phyloP scores from a whole-genome alignment of 441 rosid species.

The Biscutella laevigata region DNA sequence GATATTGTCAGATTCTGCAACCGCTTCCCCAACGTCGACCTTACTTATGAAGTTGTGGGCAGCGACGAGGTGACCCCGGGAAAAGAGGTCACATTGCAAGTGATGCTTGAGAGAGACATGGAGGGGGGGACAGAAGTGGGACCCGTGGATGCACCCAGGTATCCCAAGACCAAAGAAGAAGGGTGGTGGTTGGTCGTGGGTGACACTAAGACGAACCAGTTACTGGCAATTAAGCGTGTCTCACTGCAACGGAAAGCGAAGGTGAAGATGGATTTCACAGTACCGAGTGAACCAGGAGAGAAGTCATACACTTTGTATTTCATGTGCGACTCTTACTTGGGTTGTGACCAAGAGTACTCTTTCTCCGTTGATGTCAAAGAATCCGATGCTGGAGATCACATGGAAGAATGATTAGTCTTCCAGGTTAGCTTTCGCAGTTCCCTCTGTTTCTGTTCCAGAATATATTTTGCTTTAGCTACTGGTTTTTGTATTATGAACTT shows the following conservation, averaged over 20 bases:
- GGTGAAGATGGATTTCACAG: constrained; percentile 70
- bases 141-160: constrained; percentile 62
- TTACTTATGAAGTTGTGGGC: constrained; percentile 60
- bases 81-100: constrained; percentile 60
- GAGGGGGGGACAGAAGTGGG: constrained; percentile 85
- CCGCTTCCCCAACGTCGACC: constrained; percentile 75
- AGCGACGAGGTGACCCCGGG: constrained; percentile 49
- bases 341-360: constrained; percentile 78
- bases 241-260: constrained; percentile 70
- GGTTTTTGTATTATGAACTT: neutral
- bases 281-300: constrained; percentile 62
- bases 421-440: constrained; percentile 1
- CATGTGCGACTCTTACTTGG: constrained; percentile 86
- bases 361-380: constrained; percentile 60
- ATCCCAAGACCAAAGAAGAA: constrained; percentile 82
- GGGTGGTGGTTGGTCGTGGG: constrained; percentile 99
- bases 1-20: constrained; percentile 86
- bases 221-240: constrained; percentile 82
- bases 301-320: constrained; percentile 57
- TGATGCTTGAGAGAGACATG: constrained; percentile 64
- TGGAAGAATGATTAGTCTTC: constrained; percentile 20
- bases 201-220: constrained; percentile 68
- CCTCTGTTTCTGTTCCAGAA: neutral
- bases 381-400: constrained; percentile 37
- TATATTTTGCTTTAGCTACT: neutral